Percentiles rank a stretch among this genome's conserved stretches.
These are phyloP conservation scores for Xylaria sp. DNA, from an alignment of 2,329 filamentous ascomycete genomes.

Conservation along the genomic window DNA sequence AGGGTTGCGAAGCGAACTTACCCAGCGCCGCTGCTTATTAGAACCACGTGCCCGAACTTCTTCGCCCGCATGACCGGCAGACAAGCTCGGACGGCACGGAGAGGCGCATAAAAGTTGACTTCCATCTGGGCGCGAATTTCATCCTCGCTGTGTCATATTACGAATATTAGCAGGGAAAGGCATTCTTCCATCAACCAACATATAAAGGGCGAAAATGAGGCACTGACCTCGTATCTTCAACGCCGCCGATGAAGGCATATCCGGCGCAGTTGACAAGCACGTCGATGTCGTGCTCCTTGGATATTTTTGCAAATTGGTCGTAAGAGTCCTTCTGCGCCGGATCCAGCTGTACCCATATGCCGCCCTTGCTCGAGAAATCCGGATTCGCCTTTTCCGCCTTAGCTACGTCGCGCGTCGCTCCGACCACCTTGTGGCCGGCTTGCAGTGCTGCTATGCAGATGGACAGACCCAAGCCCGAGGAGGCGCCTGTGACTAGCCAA, in stretches of 20 bases:
- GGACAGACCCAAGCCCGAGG: conserved; percentile 28
- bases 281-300: conserved; percentile 19
- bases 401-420: conserved; percentile 18
- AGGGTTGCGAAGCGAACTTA: background rate
- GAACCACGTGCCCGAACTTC: conserved; percentile 29
- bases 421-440: conserved; percentile 25
- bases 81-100: conserved; percentile 59
- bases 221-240: conserved; percentile 28
- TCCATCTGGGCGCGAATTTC: conserved; percentile 52
- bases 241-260: conserved; percentile 22
- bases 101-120: conserved; percentile 65
- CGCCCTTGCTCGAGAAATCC: conserved; percentile 12
- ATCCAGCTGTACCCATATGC: conserved; percentile 20
- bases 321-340: conserved; percentile 17
- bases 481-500: conserved; percentile 32
- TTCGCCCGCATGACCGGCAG: conserved; percentile 35
- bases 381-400: conserved; percentile 17
- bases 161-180: background rate
- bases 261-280: conserved; percentile 30
- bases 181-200: background rate
- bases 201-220: background rate
- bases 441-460: conserved; percentile 24
- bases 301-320: conserved; percentile 14
- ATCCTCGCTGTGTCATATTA: conserved; percentile 17
- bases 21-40: conserved; percentile 37